A percentile compares a stretch with the other conserved stretches of the same genome.
phyloP scores from a whole-genome alignment of 2,329 filamentous ascomycete genomes.

The Aphanocladium album region DNA sequence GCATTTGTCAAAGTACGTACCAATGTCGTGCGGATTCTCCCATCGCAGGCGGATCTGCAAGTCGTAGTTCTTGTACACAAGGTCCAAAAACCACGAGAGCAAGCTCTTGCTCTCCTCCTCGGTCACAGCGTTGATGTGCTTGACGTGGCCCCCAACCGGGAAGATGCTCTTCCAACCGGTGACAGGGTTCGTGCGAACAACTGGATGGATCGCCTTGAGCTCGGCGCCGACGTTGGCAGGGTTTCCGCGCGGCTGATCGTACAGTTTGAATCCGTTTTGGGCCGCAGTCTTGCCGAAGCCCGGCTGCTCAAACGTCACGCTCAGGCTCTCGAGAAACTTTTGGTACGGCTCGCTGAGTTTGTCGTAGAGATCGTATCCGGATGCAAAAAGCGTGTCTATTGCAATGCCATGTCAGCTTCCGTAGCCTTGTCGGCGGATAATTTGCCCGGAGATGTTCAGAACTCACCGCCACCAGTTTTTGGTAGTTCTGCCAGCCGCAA shows the following conservation, averaged over 20 bases:
- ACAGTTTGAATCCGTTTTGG: conserved; percentile 39
- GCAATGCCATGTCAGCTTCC: neutral
- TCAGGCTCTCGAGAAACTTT: conserved; percentile 54
- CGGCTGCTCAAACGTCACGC: conserved; percentile 48
- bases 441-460: no score
- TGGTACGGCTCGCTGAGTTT: conserved; percentile 53
- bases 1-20: conserved; percentile 15
- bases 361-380: conserved; percentile 63
- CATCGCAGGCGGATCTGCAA: conserved; percentile 46
- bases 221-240: conserved; percentile 45
- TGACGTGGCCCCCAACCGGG: conserved; percentile 45
- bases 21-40: conserved; percentile 39
- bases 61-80: conserved; percentile 52
- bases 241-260: conserved; percentile 40
- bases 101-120: conserved; percentile 43
- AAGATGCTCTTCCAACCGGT: conserved; percentile 55
- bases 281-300: conserved; percentile 45
- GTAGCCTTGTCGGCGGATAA: no score
- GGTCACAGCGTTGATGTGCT: conserved; percentile 45
- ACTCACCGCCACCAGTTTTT: conserved; percentile 46
- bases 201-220: conserved; percentile 47
- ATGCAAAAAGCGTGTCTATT: conserved; percentile 60
- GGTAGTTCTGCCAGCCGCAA: conserved; percentile 51
- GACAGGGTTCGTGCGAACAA: conserved; percentile 53
- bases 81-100: conserved; percentile 46